Evolutionary conservation across 1,284 basidiomycete genomes (phyloP).

Genomic region (Marasmius tenuissimus): DNA sequence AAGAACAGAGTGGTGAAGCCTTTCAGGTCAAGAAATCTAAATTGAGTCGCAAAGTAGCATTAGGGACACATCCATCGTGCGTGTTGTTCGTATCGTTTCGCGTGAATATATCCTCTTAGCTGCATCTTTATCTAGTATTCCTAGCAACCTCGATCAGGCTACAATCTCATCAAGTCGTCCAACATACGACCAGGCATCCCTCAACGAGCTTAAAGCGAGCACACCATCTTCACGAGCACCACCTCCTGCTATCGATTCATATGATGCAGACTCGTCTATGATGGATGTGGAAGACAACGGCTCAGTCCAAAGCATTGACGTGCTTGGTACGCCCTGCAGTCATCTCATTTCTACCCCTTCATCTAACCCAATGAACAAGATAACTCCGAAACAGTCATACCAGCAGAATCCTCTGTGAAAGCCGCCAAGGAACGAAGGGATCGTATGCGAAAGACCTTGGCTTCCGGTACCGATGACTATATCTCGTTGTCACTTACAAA

Average conservation of each 20-base stretch:
- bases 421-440: slow-evolving; percentile 82
- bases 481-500: slow-evolving; percentile 78
- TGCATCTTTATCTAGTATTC: slow-evolving; percentile 24
- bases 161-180: slow-evolving; percentile 51
- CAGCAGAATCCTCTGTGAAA: slow-evolving; percentile 73
- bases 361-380: slow-evolving; percentile 11
- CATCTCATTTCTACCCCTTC: not conserved
- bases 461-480: slow-evolving; percentile 66
- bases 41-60: slow-evolving; percentile 62
- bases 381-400: slow-evolving; percentile 53
- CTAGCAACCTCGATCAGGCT: slow-evolving; percentile 51
- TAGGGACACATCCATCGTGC: slow-evolving; percentile 54
- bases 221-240: slow-evolving; percentile 64
- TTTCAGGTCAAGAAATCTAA: slow-evolving; percentile 80
- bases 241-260: slow-evolving; percentile 34
- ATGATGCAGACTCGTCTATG: slow-evolving; percentile 57
- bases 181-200: slow-evolving; percentile 75
- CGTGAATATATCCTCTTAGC: slow-evolving; percentile 7
- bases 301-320: slow-evolving; percentile 31
- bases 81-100: slow-evolving; percentile 15
- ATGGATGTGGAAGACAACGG: slow-evolving; percentile 32
- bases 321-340: slow-evolving; percentile 34
- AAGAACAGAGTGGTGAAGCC: slow-evolving; percentile 59
- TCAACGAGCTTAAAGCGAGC: slow-evolving; percentile 81
- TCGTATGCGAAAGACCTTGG: slow-evolving; percentile 47